phyloP scores from a whole-genome alignment of 768 basidiomycete genomes.

The Piloderma croceum region DNA sequence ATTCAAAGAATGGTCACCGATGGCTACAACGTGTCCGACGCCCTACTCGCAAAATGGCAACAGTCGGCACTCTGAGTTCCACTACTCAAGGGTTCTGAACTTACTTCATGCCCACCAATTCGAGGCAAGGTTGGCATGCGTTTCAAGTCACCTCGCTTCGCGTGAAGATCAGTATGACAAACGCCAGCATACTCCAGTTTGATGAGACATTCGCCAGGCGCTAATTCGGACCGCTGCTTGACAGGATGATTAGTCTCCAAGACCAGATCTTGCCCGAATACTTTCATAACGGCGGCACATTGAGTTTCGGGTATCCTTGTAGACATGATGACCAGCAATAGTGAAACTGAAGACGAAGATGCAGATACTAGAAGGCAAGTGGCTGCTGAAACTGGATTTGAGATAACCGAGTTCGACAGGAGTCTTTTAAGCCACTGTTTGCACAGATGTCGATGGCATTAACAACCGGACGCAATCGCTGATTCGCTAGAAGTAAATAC shows the following conservation, averaged over 20 bases:
- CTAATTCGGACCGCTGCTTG: conserved; percentile 47
- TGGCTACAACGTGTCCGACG: conserved; percentile 75
- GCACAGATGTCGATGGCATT: too few relatives aligned
- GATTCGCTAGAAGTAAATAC: too few relatives aligned
- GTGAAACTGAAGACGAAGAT: too few relatives aligned
- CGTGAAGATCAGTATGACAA: conserved; percentile 84
- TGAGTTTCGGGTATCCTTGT: conserved; percentile 16
- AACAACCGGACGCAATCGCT: too few relatives aligned
- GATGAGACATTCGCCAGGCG: conserved; percentile 68
- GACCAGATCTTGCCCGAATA: conserved; percentile 7
- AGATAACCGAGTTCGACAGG: too few relatives aligned
- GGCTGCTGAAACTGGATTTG: too few relatives aligned
- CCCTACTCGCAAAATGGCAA: too few relatives aligned
- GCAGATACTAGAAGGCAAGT: too few relatives aligned
- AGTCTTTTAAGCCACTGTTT: too few relatives aligned
- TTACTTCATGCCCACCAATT: conserved; percentile 83
- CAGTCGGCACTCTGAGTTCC: too few relatives aligned
- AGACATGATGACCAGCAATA: too few relatives aligned
- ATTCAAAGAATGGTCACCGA: conserved; percentile 54
- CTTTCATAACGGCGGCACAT: conserved; percentile 20
- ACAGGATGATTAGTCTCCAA: conserved; percentile 45
- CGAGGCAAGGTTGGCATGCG: conserved; percentile 54
- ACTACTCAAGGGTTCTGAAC: too few relatives aligned
- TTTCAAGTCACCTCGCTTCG: conserved; percentile 77
- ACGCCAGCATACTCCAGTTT: conserved; percentile 75